Conservation (phyloP, 345 rosid genomes). For the Syzygium aqueum region DNA sequence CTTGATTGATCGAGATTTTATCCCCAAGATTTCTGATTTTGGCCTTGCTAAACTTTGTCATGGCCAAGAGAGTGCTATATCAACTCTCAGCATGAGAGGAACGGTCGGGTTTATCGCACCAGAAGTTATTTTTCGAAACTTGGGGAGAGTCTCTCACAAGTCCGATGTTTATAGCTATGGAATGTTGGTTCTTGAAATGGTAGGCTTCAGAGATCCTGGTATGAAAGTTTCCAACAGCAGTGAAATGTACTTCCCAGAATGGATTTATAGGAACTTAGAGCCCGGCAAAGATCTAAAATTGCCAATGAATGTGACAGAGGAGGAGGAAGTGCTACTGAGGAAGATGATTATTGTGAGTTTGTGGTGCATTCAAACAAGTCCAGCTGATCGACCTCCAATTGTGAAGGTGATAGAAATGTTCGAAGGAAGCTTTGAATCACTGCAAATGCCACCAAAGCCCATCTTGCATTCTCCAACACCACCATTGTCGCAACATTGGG, state of each 20-base stretch:
- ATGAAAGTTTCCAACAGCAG: constrained; percentile 3
- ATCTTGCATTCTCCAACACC: not conserved
- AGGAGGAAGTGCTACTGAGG: not conserved
- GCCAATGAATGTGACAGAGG: not conserved
- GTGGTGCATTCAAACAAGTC: constrained; percentile 8
- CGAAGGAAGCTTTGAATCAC: constrained; percentile 1
- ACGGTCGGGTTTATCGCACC: constrained; percentile 36
- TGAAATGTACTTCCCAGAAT: constrained; percentile 22
- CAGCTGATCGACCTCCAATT: not conserved
- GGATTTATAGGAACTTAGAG: constrained; percentile 20
- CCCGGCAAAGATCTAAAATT: not conserved
- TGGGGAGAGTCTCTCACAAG: constrained; percentile 28
- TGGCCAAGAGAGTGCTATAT: constrained; percentile 19
- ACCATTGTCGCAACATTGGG: not conserved
- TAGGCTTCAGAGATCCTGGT: constrained; percentile 8
- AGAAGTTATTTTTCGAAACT: constrained; percentile 15
- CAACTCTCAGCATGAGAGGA: constrained; percentile 11
- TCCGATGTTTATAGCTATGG: constrained; percentile 44
- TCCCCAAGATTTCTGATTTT: constrained; percentile 37
- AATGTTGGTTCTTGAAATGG: constrained; percentile 35
- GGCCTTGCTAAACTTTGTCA: constrained; percentile 35
- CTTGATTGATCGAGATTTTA: constrained; percentile 25
- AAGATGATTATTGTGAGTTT: constrained; percentile 1
- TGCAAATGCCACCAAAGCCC: constrained; percentile 1
- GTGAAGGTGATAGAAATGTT: constrained; percentile 1